Evolutionary conservation across 163 green algal genomes (phyloP).

Genomic region (Scenedesmus sp.): DNA sequence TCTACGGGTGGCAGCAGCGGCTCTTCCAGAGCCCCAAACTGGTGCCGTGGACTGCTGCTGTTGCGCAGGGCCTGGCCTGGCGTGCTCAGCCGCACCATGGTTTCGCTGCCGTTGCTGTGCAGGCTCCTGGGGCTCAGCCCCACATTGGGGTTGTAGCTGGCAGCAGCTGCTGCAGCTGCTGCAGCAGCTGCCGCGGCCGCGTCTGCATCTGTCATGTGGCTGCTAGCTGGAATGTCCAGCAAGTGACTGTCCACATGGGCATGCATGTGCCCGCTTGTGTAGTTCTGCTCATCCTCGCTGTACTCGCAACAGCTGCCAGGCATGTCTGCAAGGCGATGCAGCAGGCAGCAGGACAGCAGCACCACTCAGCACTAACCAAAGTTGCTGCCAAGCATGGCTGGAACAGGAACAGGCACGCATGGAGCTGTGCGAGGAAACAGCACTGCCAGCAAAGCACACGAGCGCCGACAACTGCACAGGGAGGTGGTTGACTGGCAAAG

Average conservation of each 20-base stretch:
- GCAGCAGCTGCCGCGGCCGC: conserved; percentile 8
- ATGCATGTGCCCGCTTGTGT: background rate
- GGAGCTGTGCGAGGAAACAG: background rate
- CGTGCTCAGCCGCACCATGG: background rate
- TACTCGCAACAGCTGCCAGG: conserved; percentile 29
- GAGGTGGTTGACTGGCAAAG: too few relatives aligned
- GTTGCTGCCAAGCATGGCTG: background rate
- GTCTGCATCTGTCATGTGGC: background rate
- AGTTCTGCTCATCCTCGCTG: background rate
- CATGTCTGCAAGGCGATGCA: background rate
- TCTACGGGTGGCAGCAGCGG: background rate
- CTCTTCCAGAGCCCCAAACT: background rate
- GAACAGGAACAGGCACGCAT: background rate
- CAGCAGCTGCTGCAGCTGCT: background rate
- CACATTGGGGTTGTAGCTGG: background rate
- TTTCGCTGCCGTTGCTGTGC: background rate
- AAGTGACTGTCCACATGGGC: background rate
- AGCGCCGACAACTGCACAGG: too few relatives aligned
- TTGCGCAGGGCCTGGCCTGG: background rate
- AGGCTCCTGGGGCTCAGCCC: background rate
- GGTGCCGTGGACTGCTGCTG: background rate
- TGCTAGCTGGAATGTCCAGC: conserved; percentile 1
- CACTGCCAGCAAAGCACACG: background rate
- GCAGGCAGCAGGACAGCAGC: background rate
- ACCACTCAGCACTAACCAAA: background rate